Evolutionary conservation across 106 monocot species (phyloP).

Genomic region (Phalaenopsis aphrodite): DNA sequence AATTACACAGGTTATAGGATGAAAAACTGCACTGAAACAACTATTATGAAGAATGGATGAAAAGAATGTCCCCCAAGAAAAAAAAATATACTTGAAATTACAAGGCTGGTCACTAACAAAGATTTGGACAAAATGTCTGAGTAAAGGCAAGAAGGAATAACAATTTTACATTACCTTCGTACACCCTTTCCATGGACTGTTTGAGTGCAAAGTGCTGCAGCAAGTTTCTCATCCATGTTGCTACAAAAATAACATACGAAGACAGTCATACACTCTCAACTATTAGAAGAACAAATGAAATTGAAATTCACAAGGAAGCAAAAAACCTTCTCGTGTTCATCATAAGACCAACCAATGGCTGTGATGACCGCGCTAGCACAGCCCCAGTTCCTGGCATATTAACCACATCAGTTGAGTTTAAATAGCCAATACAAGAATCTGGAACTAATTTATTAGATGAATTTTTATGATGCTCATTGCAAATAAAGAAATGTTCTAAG

Average conservation of each 20-base stretch:
- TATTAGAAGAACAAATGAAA: neutral
- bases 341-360: constrained; percentile 88
- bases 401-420: constrained; percentile 6
- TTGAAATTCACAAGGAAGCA: neutral
- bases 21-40: neutral
- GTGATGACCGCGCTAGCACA: constrained; percentile 93
- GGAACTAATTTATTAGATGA: neutral
- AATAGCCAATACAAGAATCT: neutral
- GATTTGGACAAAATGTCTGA: neutral
- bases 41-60: neutral
- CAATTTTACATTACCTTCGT: constrained; percentile 31
- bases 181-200: constrained; percentile 24
- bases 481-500: neutral
- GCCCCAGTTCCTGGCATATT: constrained; percentile 62
- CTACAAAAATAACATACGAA: constrained; percentile 29
- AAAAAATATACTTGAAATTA: neutral
- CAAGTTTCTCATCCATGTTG: constrained; percentile 96
- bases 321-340: constrained; percentile 68
- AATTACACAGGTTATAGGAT: neutral
- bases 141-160: neutral
- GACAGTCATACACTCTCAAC: neutral
- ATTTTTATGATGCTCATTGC: neutral
- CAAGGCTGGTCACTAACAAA: neutral
- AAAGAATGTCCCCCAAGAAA: neutral
- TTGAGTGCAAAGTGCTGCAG: constrained; percentile 71